Conservation (phyloP, 1,284 basidiomycete genomes). For the Xerocomus minutiporus region DNA sequence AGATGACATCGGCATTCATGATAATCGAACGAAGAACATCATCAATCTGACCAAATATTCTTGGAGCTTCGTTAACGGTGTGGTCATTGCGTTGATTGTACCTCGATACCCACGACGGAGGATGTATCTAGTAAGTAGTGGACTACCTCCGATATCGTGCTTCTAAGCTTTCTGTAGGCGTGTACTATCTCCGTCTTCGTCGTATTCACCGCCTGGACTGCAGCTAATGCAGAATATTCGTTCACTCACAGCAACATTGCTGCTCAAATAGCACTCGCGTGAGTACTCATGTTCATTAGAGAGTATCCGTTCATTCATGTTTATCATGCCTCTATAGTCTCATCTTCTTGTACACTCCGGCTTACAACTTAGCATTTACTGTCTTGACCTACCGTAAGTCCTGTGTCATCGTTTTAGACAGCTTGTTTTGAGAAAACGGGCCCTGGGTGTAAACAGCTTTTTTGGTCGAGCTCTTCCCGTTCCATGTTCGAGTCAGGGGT, state of each 20-base stretch:
- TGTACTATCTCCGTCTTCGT: constrained; percentile 7
- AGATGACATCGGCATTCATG: constrained; percentile 15
- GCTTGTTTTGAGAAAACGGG: neutral
- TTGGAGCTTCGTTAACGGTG: constrained; percentile 8
- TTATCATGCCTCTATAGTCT: constrained; percentile 3
- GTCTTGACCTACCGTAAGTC: constrained; percentile 11
- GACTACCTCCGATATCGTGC: neutral
- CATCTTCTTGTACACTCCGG: constrained; percentile 8
- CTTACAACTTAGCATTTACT: constrained; percentile 7
- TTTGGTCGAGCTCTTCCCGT: constrained; percentile 27
- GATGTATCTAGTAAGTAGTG: neutral
- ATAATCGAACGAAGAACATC: constrained; percentile 12
- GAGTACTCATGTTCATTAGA: neutral
- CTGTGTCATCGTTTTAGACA: neutral
- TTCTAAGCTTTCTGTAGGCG: neutral
- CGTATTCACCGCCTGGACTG: constrained; percentile 10
- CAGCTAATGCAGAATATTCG: constrained; percentile 9
- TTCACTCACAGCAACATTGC: constrained; percentile 2
- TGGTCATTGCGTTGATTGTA: neutral
- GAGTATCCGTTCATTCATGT: neutral
- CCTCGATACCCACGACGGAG: constrained; percentile 7
- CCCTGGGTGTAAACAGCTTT: constrained; percentile 10
- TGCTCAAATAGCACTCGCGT: constrained; percentile 9
- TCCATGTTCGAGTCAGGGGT: constrained; percentile 17
- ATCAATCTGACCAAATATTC: constrained; percentile 6